Evolutionary conservation across 345 rosid genomes (phyloP), one percentile per base, ranked within the genome.

Genomic region (Salix udensis): DNA sequence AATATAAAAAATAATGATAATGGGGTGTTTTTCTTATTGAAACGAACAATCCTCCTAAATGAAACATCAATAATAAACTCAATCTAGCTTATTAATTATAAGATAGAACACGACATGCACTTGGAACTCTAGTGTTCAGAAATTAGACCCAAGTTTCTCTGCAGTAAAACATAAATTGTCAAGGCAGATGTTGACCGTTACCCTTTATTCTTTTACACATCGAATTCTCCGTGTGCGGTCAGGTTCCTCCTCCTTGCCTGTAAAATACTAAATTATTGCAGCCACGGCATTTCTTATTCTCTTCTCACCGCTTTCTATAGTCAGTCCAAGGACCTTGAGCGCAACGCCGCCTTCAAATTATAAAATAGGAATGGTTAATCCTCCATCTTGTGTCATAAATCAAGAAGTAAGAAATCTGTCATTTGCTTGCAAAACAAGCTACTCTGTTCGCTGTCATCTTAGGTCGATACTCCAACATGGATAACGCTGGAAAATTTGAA

Each of bases 171-270:
- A 55, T 24, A n/a, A 58, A 9, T 23, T n/a, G 64, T 58, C 64
- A n/a, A 23, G 14, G 64, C 64, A 53, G 60, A 6, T 21, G 64
- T 58, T 58, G 64, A 58, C 64, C 64, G 1, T 3, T 23, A 10
- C 64, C 64, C 64, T 9, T 58, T 58, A 58, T 58, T 58, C 64
- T n/a, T 23, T 24, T 23, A 23, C 64, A 10, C 64, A 9, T 5
- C 10, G 28, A 58, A 58, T 78, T 28, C 11, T 72, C 61, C 44
- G 12, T n/a, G 12, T 67, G n/a, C 68, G 31, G 48, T 61, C 60
- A 60, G n/a, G 21, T 78, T 75, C 84, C 67, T 23, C 72, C 53
- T 72, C 1, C 55, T 34, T 72, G 78, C 82, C 79, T 76, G 5
- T 2, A 1, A 15, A 68, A 39, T 19, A 66, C 40, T 14, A 66